Base-by-base conservation (phyloP, 1,284 basidiomycete species). In the Exobasidium rhododendri region DNA sequence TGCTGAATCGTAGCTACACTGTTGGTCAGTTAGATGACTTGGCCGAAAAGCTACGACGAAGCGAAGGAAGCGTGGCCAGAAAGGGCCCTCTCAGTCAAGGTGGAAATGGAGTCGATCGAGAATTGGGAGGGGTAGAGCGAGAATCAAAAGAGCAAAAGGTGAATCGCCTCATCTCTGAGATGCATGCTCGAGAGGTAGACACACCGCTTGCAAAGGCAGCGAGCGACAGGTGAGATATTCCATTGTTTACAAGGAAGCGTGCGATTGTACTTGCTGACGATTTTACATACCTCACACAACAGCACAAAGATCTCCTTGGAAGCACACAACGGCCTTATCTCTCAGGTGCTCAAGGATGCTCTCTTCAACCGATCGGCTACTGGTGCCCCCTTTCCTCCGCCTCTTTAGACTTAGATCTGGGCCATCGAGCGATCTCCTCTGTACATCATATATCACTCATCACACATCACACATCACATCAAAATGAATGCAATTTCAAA, bases 1-100 rank as follows among this genome's bases (percentile, higher is more conserved):
- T 97, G 47, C 91, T 91, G 46, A 96, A 96, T 74, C 89, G 91
- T 46, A 88, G 88, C 59, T 96, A 96, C 78, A 88, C 89, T 1
- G 91, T 92, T 0, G 89, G 90, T 0, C 93, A 97, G 78, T 83
- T 97, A 1, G 82, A 85, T 17, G 94, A 97, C 81, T 82, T 98
- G 45, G 90, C 90, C 45, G 87, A 90, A 79, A 97, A 97, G 80
- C 83, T 97, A 3, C 65, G 62, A 5, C 72, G 78, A 24, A 80
- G 81, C 1, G 62, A 74, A 44, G 13, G n/a, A 7, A 28, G 24
- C 10, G 58, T 58, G 3, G 30, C 35, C 5, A 54, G 40, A 53
- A 22, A 56, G 58, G n/a, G 54, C 50, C 35, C 7, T 30, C 32
- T 64, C 52, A 50, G 28, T 50, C 4, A 47, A 44, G 52, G 3